phyloP scores from a whole-genome alignment of 495 filamentous ascomycete species.

The Aspergillus carlsbadensis region DNA sequence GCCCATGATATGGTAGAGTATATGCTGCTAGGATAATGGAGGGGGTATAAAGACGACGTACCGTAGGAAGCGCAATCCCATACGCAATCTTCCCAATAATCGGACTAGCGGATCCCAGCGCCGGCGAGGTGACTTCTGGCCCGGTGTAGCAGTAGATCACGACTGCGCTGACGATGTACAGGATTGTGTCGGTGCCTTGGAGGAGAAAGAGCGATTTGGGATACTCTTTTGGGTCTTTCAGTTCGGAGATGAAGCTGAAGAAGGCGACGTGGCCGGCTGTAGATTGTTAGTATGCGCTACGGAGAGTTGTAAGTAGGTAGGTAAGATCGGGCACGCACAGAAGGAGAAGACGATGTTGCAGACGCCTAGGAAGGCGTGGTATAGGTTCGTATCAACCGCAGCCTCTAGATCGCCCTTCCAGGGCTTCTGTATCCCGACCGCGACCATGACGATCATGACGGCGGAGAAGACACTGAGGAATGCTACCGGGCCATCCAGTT shows the following conservation, averaged over 20 bases:
- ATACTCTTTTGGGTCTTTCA: constrained; percentile 64
- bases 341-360: constrained; percentile 75
- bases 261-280: constrained; percentile 63
- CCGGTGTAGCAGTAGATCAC: constrained; percentile 72
- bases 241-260: constrained; percentile 75
- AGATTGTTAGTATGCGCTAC: constrained; percentile 26
- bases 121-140: constrained; percentile 17
- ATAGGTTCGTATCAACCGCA: constrained; percentile 30
- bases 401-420: constrained; percentile 27
- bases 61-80: constrained; percentile 11
- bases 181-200: constrained; percentile 59
- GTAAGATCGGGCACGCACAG: constrained; percentile 10
- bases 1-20: no score
- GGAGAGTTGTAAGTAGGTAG: constrained; percentile 15
- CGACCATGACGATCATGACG: constrained; percentile 72
- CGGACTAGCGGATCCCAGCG: constrained; percentile 6
- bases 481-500: constrained; percentile 9
- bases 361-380: constrained; percentile 57
- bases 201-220: constrained; percentile 64
- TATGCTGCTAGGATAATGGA: no score
- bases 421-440: constrained; percentile 53
- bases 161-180: constrained; percentile 54
- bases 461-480: constrained; percentile 35
- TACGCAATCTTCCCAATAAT: constrained; percentile 7
- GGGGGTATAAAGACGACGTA: no score